Evolutionary conservation across 2,329 filamentous ascomycete species (phyloP).

Genomic region (Pseudogymnoascus sp.): DNA sequence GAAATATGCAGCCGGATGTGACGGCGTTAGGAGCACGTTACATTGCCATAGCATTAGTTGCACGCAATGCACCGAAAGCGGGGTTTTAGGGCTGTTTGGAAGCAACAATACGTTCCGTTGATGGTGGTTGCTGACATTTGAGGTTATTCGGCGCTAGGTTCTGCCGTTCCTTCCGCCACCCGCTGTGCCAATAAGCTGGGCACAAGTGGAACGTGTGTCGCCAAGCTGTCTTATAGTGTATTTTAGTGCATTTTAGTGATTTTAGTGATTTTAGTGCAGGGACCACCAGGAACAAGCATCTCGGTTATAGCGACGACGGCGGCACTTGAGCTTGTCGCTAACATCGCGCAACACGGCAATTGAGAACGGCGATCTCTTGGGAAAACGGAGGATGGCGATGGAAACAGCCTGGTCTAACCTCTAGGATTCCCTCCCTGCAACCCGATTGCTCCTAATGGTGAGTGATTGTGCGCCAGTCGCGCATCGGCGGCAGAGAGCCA

Average conservation of each 20-base stretch:
- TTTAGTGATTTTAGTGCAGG: background rate
- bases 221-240: background rate
- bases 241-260: background rate
- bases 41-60: background rate
- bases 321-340: background rate
- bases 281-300: constrained; percentile 6
- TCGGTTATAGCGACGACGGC: background rate
- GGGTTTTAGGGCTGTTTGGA: background rate
- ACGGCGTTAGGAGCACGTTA: background rate
- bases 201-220: background rate
- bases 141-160: background rate
- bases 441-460: background rate
- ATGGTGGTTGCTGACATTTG: background rate
- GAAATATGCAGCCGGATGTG: background rate
- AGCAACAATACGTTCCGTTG: background rate
- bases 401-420: background rate
- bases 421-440: background rate
- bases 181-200: constrained; percentile 6
- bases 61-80: background rate
- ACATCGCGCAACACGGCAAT: background rate
- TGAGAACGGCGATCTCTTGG: background rate
- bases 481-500: background rate
- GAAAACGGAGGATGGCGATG: background rate
- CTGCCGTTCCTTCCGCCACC: background rate
- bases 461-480: no score